Percentiles rank a stretch among this genome's conserved stretches.
Conservation (phyloP, 75 land plant species). For the Cunninghamia lanceolata region DNA sequence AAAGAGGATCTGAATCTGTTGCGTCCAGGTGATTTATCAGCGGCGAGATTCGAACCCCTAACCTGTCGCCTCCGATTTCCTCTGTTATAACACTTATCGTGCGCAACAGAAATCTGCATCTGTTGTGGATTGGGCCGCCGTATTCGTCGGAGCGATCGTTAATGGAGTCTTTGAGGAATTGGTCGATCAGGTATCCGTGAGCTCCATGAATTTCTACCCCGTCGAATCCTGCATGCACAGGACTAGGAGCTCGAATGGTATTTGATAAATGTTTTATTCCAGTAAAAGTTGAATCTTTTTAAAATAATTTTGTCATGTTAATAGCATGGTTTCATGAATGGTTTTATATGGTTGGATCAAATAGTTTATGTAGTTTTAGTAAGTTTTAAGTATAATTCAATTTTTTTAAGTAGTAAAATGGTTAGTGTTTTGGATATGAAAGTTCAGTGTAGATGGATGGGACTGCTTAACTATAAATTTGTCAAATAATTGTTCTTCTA, state of each 20-base stretch:
- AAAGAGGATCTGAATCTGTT: constrained; percentile 52
- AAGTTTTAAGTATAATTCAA: too few relatives aligned
- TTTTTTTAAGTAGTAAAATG: too few relatives aligned
- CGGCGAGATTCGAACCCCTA: constrained; percentile 66
- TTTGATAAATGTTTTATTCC: too few relatives aligned
- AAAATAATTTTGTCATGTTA: too few relatives aligned
- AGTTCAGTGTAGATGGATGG: too few relatives aligned
- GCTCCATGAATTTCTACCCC: constrained; percentile 87
- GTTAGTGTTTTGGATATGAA: too few relatives aligned
- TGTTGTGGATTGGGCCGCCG: constrained; percentile 64
- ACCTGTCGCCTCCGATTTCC: constrained; percentile 52
- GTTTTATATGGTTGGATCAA: too few relatives aligned
- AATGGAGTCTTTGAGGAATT: constrained; percentile 87
- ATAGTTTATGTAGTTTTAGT: too few relatives aligned
- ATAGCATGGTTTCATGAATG: too few relatives aligned
- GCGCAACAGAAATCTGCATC: constrained; percentile 50
- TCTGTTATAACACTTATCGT: constrained; percentile 31
- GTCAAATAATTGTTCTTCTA: too few relatives aligned
- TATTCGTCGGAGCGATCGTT: constrained; percentile 75
- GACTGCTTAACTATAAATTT: too few relatives aligned
- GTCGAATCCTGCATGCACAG: constrained; percentile 42
- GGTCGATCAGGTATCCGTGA: constrained; percentile 92
- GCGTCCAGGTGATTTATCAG: constrained; percentile 80
- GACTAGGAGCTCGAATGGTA: not conserved
- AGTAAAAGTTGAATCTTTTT: too few relatives aligned